Base-by-base conservation (phyloP, 1,139 yeast genomes). In the Geotrichum restrictum region DNA sequence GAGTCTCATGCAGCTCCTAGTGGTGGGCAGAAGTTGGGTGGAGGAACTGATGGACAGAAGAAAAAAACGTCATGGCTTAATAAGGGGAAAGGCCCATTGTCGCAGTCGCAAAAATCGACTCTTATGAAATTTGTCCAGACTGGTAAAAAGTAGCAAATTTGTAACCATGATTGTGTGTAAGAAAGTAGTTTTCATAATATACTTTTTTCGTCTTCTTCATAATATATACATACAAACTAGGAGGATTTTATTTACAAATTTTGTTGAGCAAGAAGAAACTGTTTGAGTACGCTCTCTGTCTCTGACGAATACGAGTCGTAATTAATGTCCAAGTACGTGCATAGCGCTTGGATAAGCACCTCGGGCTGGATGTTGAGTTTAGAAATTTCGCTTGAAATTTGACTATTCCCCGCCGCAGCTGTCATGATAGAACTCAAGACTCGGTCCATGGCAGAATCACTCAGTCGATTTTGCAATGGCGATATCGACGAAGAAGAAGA, bases 121-220 rank as follows among this genome's bases (percentile, higher is more conserved):
- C 41, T 53, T 11, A 45, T 46, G 51, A 53, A 53, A 38, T 53
- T 53, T 39, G 37, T 53, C 32, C 45, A 52, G 37, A 39, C 52
- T 3, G 36, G 47, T 5, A 50, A 50, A 29, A 45, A 45, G 21
- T 43, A 32, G 18, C 3, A 11, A 29, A 8, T 21, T 7, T 6
- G 4, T n/a, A n/a, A n/a, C n/a, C n/a, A n/a, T n/a, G n/a, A n/a
- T n/a, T n/a, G n/a, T n/a, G n/a, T n/a, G n/a, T n/a, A n/a, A n/a
- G n/a, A n/a, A n/a, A n/a, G n/a, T n/a, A n/a, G n/a, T n/a, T n/a
- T n/a, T n/a, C n/a, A n/a, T n/a, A n/a, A n/a, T n/a, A n/a, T n/a
- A n/a, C n/a, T n/a, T n/a, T n/a, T n/a, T n/a, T n/a, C n/a, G n/a
- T n/a, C 6, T 13, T 19, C 24, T 19, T 16, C 13, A 5, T 29